These are phyloP conservation scores for Digitaria exilis DNA, from an alignment of 202 grass and related monocot species.

Conservation along the genomic window DNA sequence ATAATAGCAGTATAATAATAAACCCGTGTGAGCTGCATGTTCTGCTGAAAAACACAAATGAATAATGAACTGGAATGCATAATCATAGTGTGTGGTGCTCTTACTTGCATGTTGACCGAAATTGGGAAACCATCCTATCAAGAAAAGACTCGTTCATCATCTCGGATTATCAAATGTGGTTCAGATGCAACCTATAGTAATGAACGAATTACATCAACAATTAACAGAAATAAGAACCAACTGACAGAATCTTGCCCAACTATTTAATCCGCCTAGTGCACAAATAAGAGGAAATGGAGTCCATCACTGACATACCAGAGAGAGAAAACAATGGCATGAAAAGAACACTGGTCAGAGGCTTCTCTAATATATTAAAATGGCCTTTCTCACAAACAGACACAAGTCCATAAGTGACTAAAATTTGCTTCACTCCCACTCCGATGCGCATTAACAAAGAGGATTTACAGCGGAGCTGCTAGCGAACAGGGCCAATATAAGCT, in stretches of 20 bases:
- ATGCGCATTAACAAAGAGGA: neutral
- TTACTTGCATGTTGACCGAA: conserved; percentile 71
- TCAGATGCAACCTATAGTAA: neutral
- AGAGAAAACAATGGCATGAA: neutral
- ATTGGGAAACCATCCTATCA: conserved; percentile 73
- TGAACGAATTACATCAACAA: neutral
- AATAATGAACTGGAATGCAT: neutral
- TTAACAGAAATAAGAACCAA: neutral
- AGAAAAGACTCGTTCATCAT: conserved; percentile 62
- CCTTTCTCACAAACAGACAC: neutral
- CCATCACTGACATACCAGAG: neutral
- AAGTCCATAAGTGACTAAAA: neutral
- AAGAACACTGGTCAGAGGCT: neutral
- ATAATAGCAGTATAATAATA: neutral
- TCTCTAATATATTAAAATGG: neutral
- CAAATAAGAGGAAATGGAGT: neutral
- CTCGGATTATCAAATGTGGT: neutral
- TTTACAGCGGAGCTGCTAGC: too few relatives aligned
- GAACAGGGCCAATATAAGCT: neutral
- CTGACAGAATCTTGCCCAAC: neutral
- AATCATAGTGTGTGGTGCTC: neutral
- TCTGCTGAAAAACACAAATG: conserved; percentile 5
- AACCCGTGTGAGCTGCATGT: neutral
- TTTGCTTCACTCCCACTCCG: neutral
- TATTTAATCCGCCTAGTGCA: neutral